Evolutionary conservation across 768 basidiomycete species (phyloP).

Genomic region (Macrolepiota albuminosa): DNA sequence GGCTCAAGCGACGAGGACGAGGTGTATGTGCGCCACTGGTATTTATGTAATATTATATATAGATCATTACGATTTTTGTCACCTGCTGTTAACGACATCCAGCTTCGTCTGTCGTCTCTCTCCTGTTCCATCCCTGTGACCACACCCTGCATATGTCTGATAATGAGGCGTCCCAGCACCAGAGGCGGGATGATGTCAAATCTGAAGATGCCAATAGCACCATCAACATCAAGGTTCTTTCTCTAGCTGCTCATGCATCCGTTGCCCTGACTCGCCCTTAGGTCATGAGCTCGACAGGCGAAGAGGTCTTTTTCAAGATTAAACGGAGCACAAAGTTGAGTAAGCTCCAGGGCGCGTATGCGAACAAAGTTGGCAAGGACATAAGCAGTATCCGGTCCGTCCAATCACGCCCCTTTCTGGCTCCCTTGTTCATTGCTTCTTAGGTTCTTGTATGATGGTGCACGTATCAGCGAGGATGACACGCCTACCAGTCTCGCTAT

Average conservation of each 20-base stretch:
- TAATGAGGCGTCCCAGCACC: conserved; percentile 5
- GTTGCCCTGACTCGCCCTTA: conserved; percentile 19
- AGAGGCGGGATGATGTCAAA: neutral
- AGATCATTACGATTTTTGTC: no score
- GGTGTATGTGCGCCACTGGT: conserved; percentile 40
- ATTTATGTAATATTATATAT: no score
- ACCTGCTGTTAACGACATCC: no score
- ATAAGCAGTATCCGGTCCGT: conserved; percentile 81
- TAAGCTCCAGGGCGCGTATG: conserved; percentile 92
- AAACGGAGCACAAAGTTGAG: conserved; percentile 88
- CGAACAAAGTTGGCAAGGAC: conserved; percentile 89
- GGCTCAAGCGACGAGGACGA: conserved; percentile 77
- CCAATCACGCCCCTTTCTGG: no score
- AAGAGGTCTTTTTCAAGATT: conserved; percentile 97
- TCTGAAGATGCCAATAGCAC: neutral
- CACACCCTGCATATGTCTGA: conserved; percentile 4
- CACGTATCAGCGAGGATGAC: conserved; percentile 82
- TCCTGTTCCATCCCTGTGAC: no score
- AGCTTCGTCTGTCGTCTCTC: no score
- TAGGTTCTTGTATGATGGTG: conserved; percentile 91
- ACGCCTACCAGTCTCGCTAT: conserved; percentile 82
- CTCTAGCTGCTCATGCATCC: no score
- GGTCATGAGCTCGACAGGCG: conserved; percentile 73
- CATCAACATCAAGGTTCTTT: conserved; percentile 5
- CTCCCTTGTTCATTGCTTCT: neutral